Percentiles rank a stretch among this genome's conserved stretches.
These are phyloP conservation scores for Nematodospora anomalae DNA, from an alignment of 1,139 yeast species.

Conservation along the genomic window DNA sequence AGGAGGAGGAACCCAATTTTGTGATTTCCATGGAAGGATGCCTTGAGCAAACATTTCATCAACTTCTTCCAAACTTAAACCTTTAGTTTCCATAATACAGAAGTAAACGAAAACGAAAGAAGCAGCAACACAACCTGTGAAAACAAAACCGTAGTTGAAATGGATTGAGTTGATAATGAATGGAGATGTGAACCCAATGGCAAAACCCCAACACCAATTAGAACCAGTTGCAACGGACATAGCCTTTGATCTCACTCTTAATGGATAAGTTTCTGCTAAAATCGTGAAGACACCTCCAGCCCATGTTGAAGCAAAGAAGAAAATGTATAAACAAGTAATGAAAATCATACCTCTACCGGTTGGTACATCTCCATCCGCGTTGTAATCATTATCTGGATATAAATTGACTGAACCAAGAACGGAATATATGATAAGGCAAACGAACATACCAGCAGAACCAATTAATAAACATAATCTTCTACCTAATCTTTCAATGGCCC, in stretches of 20 bases:
- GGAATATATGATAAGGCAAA: constrained; percentile 60
- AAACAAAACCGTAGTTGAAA: constrained; percentile 67
- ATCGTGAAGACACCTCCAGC: constrained; percentile 81
- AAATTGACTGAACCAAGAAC: constrained; percentile 58
- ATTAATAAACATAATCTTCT: constrained; percentile 64
- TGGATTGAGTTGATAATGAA: constrained; percentile 53
- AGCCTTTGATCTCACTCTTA: constrained; percentile 76
- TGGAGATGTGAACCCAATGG: constrained; percentile 72
- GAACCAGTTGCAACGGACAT: constrained; percentile 74
- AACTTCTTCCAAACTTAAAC: constrained; percentile 64
- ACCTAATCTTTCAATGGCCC: constrained; percentile 66
- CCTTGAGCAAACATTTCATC: constrained; percentile 58
- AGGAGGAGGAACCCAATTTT: constrained; percentile 43
- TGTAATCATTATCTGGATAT: constrained; percentile 50
- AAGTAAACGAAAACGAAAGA: constrained; percentile 57
- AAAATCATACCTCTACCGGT: constrained; percentile 76
- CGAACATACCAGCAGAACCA: constrained; percentile 49
- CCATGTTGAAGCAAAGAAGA: constrained; percentile 84
- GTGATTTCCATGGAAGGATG: constrained; percentile 48
- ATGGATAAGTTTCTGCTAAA: constrained; percentile 75
- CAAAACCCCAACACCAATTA: constrained; percentile 80
- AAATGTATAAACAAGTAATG: constrained; percentile 73
- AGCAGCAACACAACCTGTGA: constrained; percentile 64
- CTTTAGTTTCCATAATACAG: constrained; percentile 65
- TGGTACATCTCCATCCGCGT: constrained; percentile 20